Evolutionary conservation across 2,329 filamentous ascomycete species (phyloP).

Genomic region (Thelonectria discophora): DNA sequence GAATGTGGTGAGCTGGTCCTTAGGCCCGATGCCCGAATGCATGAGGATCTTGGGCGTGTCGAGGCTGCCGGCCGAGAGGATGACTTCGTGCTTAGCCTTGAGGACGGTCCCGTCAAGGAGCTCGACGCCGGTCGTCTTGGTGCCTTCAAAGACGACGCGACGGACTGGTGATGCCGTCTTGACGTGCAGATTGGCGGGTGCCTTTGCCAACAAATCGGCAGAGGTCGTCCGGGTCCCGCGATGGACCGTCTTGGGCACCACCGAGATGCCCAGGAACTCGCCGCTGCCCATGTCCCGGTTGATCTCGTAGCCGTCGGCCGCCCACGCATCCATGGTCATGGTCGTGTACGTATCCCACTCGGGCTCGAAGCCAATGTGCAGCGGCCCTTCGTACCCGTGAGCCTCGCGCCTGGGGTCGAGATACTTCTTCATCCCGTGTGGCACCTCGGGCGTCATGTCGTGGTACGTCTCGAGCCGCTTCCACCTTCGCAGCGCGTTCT

Average conservation of each 20-base stretch:
- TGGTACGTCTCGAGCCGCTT: conserved; percentile 29
- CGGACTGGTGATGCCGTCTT: conserved; percentile 22
- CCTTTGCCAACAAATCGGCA: conserved; percentile 21
- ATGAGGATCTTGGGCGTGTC: conserved; percentile 32
- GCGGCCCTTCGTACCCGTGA: conserved; percentile 24
- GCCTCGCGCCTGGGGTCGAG: conserved; percentile 21
- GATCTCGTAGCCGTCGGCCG: conserved; percentile 26
- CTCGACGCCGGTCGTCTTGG: conserved; percentile 14
- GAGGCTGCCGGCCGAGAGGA: conserved; percentile 29
- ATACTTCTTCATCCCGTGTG: conserved; percentile 25
- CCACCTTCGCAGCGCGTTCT: conserved; percentile 20
- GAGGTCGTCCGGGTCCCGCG: conserved; percentile 25
- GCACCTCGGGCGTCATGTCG: conserved; percentile 23
- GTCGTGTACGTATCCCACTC: conserved; percentile 30
- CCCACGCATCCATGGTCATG: conserved; percentile 24
- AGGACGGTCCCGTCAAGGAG: conserved; percentile 24
- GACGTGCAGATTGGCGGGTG: conserved; percentile 22
- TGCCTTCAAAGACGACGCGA: conserved; percentile 21
- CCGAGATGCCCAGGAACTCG: conserved; percentile 23
- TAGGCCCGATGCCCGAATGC: conserved; percentile 28
- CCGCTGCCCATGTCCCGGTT: conserved; percentile 26
- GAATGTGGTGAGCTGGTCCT: conserved; percentile 14
- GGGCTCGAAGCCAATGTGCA: conserved; percentile 27
- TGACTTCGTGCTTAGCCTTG: conserved; percentile 24
- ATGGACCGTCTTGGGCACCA: conserved; percentile 25